A percentile compares a stretch with the other conserved stretches of the same genome.
phyloP scores from a whole-genome alignment of 495 filamentous ascomycete species.

The Thozetella sp. region DNA sequence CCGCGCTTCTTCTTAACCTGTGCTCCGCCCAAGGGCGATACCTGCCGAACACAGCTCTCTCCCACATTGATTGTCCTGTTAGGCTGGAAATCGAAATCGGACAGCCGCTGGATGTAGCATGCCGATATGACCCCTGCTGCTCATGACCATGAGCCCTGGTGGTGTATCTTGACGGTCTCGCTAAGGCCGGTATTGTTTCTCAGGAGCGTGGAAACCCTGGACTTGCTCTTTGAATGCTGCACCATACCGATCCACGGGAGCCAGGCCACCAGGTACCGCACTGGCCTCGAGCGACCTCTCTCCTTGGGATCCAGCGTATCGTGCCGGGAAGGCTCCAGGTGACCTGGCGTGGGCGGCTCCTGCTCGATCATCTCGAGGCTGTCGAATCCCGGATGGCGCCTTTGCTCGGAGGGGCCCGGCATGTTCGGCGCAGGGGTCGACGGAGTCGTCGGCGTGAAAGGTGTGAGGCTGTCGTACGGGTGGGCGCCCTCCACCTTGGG shows the following conservation, averaged over 20 bases:
- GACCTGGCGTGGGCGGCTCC: not conserved
- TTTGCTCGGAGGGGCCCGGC: not conserved
- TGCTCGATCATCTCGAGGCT: slow-evolving; percentile 11
- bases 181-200: slow-evolving; percentile 18
- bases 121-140: too few relatives aligned
- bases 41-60: too few relatives aligned
- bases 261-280: slow-evolving; percentile 17
- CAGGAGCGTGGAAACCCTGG: slow-evolving; percentile 8
- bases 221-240: slow-evolving; percentile 9
- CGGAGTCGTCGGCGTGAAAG: slow-evolving; percentile 1
- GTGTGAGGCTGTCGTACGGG: slow-evolving; percentile 6
- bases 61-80: too few relatives aligned
- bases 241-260: slow-evolving; percentile 28
- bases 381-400: slow-evolving; percentile 3
- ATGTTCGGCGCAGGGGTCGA: not conserved
- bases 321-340: not conserved
- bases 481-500: not conserved
- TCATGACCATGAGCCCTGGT: not conserved
- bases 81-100: too few relatives aligned
- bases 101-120: too few relatives aligned
- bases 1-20: too few relatives aligned
- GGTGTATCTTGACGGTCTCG: not conserved
- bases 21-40: too few relatives aligned
- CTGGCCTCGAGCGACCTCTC: slow-evolving; percentile 9
- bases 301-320: not conserved